Evolutionary conservation across 148 eudicot species (phyloP).

Genomic region (Chenopodium suecicum): DNA sequence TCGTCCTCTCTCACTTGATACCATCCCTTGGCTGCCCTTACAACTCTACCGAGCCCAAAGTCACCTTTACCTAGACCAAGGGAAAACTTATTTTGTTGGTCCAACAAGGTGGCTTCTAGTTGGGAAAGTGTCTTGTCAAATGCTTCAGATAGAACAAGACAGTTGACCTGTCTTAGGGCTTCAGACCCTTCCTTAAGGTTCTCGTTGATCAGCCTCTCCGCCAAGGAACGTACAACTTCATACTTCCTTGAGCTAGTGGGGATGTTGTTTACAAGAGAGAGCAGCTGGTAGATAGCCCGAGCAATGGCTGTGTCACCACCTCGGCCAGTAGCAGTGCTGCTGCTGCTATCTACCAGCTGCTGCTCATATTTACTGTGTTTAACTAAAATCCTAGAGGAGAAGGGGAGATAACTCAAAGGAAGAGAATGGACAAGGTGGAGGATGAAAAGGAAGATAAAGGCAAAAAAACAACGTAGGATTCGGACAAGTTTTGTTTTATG

Average conservation of each 20-base stretch:
- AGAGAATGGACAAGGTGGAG: constrained; percentile 31
- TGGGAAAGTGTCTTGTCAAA: constrained; percentile 45
- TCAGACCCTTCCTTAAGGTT: constrained; percentile 44
- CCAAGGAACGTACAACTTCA: constrained; percentile 56
- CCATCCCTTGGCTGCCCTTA: constrained; percentile 39
- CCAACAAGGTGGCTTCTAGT: constrained; percentile 47
- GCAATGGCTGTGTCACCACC: constrained; percentile 43
- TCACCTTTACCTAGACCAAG: not conserved
- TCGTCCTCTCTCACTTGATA: constrained; percentile 8
- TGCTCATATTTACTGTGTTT: not conserved
- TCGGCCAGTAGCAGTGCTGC: not conserved
- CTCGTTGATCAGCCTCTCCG: constrained; percentile 62
- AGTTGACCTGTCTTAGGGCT: constrained; percentile 46
- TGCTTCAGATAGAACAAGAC: constrained; percentile 48
- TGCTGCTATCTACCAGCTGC: not conserved
- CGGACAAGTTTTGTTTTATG: constrained; percentile 38
- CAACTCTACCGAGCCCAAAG: constrained; percentile 30
- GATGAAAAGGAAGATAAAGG: constrained; percentile 35
- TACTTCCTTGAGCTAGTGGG: constrained; percentile 78
- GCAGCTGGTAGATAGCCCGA: constrained; percentile 62
- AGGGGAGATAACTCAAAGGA: not conserved
- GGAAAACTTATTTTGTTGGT: not conserved
- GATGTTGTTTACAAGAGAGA: constrained; percentile 44
- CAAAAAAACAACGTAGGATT: constrained; percentile 38
- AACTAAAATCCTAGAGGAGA: not conserved